Conservation (phyloP, 768 basidiomycete species). For the Phanerochaete carnosa region DNA sequence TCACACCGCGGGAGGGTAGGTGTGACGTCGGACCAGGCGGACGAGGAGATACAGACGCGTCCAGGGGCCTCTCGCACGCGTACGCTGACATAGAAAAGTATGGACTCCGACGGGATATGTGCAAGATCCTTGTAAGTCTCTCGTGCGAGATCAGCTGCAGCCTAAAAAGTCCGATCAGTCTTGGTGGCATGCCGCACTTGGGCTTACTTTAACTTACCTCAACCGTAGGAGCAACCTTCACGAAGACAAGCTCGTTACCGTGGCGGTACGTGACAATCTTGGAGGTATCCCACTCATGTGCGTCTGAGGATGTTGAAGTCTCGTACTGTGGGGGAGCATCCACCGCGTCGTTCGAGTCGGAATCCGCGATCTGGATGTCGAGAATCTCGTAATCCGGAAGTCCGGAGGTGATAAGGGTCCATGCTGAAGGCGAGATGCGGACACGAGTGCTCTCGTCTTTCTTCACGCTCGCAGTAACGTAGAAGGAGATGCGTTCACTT, state of each 20-base stretch:
- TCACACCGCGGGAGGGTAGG: slow-evolving; percentile 21
- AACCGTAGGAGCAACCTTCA: neutral
- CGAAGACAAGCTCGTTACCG: neutral
- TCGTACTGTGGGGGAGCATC: slow-evolving; percentile 14
- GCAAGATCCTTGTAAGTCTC: slow-evolving; percentile 20
- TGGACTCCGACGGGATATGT: slow-evolving; percentile 13
- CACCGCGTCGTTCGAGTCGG: neutral
- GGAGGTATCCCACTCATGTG: neutral
- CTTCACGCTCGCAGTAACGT: neutral
- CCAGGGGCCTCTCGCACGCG: slow-evolving; percentile 11
- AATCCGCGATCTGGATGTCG: slow-evolving; percentile 17
- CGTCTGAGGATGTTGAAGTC: neutral
- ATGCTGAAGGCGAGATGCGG: slow-evolving; percentile 24
- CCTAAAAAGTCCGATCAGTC: slow-evolving; percentile 7
- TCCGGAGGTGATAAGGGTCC: slow-evolving; percentile 16
- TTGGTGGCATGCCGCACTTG: neutral
- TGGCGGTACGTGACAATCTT: neutral
- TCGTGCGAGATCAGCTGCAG: slow-evolving; percentile 18
- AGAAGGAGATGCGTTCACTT: neutral
- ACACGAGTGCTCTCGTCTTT: slow-evolving; percentile 1
- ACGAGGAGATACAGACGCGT: slow-evolving; percentile 21
- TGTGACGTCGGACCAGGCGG: slow-evolving; percentile 23
- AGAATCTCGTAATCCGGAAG: slow-evolving; percentile 26
- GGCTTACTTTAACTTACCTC: neutral
- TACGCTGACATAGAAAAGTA: slow-evolving; percentile 23